phyloP scores from a whole-genome alignment of 257 asterid genomes.

The Salvia splendens region DNA sequence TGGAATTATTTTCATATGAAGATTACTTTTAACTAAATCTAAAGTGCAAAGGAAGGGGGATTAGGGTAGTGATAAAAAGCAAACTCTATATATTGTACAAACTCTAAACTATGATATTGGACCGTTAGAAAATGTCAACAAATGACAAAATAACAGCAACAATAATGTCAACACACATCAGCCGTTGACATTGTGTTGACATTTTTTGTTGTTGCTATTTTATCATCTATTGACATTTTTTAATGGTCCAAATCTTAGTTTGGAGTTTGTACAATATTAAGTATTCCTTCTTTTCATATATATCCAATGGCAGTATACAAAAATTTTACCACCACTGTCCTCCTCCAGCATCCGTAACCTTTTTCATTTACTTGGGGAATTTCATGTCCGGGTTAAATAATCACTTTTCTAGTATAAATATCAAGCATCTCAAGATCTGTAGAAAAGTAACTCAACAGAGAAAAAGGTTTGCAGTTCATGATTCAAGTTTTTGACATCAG shows the following conservation, averaged over 20 bases:
- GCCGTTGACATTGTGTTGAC: no score
- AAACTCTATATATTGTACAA: no score
- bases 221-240: no score
- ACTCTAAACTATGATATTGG: no score
- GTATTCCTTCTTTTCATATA: neutral
- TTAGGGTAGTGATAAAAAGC: no score
- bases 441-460: conserved; percentile 19
- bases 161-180: no score
- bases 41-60: neutral
- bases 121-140: no score
- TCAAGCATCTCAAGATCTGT: conserved; percentile 12
- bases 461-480: neutral
- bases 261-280: no score
- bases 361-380: neutral
- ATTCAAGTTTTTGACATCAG: neutral
- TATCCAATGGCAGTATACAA: neutral
- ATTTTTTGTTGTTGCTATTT: no score
- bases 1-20: neutral
- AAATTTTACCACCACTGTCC: neutral
- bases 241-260: no score
- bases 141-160: no score
- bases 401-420: neutral
- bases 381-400: neutral
- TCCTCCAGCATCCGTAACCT: neutral
- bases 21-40: conserved; percentile 1